Evolutionary conservation across 1,139 yeast genomes (phyloP).

Genomic region (Taiozyma sp.): DNA sequence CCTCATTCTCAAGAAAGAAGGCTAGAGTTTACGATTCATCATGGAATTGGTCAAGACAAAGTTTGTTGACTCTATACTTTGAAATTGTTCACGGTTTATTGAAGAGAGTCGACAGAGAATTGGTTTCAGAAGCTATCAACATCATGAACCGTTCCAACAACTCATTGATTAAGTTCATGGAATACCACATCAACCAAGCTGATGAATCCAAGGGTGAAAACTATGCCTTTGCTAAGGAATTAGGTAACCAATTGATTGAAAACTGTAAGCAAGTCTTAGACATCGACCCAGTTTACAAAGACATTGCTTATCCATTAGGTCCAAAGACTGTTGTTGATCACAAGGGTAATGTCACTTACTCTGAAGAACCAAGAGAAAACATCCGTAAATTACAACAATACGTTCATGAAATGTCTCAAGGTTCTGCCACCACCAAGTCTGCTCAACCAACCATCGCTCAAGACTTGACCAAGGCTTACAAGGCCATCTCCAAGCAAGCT

Average conservation of each 20-base stretch:
- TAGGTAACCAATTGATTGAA: slow-evolving; percentile 91
- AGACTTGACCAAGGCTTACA: slow-evolving; percentile 80
- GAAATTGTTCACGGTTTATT: slow-evolving; percentile 94
- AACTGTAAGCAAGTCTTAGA: slow-evolving; percentile 87
- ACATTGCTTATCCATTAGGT: slow-evolving; percentile 89
- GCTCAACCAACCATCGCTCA: slow-evolving; percentile 70
- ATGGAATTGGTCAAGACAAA: slow-evolving; percentile 99
- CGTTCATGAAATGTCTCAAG: slow-evolving; percentile 94
- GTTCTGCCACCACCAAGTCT: slow-evolving; percentile 72
- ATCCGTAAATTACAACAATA: slow-evolving; percentile 95
- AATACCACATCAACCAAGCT: slow-evolving; percentile 90
- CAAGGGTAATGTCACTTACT: slow-evolving; percentile 81
- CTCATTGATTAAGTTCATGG: slow-evolving; percentile 91
- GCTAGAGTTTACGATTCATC: slow-evolving; percentile 96
- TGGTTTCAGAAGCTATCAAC: slow-evolving; percentile 92
- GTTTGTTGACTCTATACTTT: slow-evolving; percentile 86
- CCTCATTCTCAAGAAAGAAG: slow-evolving; percentile 85
- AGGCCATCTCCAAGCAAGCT: slow-evolving; percentile 68
- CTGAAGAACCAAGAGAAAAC: slow-evolving; percentile 82
- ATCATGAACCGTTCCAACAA: slow-evolving; percentile 98
- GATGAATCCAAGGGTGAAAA: slow-evolving; percentile 86
- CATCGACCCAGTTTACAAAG: slow-evolving; percentile 88
- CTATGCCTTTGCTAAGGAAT: slow-evolving; percentile 79
- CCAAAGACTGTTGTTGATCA: slow-evolving; percentile 86
- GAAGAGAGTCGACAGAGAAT: slow-evolving; percentile 84